phyloP scores from a whole-genome alignment of 1,139 yeast genomes.

The Saccharomyces hybrid region DNA sequence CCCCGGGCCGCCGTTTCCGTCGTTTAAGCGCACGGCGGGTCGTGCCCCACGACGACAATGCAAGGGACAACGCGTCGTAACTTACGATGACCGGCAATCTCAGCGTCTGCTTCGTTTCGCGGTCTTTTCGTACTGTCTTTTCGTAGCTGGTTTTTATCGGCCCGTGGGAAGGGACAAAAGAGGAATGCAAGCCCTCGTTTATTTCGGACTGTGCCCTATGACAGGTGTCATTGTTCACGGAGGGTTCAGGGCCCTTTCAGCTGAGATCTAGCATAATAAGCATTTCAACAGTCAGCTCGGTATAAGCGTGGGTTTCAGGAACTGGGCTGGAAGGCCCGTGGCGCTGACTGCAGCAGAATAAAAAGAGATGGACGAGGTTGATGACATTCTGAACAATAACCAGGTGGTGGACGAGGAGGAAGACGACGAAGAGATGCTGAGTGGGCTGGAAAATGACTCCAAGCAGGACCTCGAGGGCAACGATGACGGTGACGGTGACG shows the following conservation, averaged over 20 bases:
- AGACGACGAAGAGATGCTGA: constrained; percentile 28
- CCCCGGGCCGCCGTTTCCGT: background rate
- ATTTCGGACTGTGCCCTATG: background rate
- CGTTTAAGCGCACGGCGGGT: background rate
- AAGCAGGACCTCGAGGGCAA: constrained; percentile 31
- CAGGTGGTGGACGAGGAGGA: constrained; percentile 25
- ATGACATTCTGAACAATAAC: constrained; percentile 24
- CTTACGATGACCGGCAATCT: background rate
- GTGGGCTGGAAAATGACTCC: constrained; percentile 27
- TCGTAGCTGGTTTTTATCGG: no score
- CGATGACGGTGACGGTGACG: constrained; percentile 29
- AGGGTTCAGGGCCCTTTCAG: background rate
- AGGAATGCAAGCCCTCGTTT: background rate
- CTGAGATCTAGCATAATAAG: background rate
- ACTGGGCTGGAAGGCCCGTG: background rate
- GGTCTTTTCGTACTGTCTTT: background rate
- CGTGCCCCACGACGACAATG: background rate
- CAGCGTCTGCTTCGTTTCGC: background rate
- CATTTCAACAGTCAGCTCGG: background rate
- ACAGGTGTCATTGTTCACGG: background rate
- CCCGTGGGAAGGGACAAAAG: background rate
- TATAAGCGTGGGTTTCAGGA: background rate
- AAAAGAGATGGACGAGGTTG: constrained; percentile 26
- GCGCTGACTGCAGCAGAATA: background rate
- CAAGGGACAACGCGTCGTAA: constrained; percentile 1